phyloP scores from a whole-genome alignment of 441 rosid species.

The Pelargonium cotyledonis region DNA sequence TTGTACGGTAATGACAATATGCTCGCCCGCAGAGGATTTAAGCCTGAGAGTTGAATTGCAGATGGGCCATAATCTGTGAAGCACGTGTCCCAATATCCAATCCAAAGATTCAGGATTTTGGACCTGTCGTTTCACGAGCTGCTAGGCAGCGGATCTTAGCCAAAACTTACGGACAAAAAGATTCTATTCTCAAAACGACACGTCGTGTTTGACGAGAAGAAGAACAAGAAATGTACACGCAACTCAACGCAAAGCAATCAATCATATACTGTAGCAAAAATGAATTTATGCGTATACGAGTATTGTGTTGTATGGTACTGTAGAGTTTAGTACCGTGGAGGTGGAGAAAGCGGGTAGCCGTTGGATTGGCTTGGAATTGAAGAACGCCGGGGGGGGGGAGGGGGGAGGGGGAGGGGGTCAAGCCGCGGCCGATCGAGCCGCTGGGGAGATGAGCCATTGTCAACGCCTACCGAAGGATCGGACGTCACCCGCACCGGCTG shows the following conservation, averaged over 20 bases:
- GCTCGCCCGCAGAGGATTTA: neutral
- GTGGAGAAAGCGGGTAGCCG: neutral
- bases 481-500: no score
- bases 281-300: neutral
- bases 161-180: neutral
- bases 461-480: no score
- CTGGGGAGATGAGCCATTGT: no score
- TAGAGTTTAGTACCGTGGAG: neutral
- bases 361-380: neutral
- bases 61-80: neutral
- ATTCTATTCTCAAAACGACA: neutral
- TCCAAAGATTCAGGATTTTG: constrained; percentile 8
- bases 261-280: neutral
- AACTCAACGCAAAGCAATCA: neutral
- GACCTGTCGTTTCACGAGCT: constrained; percentile 6
- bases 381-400: no score
- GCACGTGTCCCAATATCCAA: neutral
- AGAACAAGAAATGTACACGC: neutral
- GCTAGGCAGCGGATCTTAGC: no score
- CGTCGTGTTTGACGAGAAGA: neutral
- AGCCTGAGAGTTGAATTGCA: neutral
- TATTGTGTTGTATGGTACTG: neutral
- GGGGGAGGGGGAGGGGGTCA: no score
- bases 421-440: no score
- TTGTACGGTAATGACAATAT: neutral